phyloP scores from a whole-genome alignment of 2,329 filamentous ascomycete species.

The Didymella exigua region DNA sequence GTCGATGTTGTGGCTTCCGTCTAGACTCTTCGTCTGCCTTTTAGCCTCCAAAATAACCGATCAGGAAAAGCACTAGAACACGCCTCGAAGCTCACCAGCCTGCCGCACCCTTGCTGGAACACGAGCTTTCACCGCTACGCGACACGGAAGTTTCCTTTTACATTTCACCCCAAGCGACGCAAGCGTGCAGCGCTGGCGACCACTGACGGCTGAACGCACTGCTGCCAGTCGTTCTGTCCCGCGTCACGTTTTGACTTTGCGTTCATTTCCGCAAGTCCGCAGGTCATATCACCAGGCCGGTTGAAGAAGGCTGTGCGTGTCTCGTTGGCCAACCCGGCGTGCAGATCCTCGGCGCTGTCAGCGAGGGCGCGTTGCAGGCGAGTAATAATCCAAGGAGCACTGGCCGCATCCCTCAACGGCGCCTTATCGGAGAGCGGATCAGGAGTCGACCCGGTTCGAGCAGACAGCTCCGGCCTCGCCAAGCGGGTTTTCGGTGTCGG shows the following conservation, averaged over 20 bases:
- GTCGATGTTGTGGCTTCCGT: background rate
- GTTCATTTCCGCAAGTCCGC: constrained; percentile 7
- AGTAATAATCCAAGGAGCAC: background rate
- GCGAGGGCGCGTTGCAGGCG: background rate
- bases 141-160: background rate
- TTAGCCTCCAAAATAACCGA: background rate
- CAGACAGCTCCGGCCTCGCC: constrained; percentile 1
- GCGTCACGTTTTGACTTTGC: background rate
- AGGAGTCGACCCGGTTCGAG: constrained; percentile 7
- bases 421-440: constrained; percentile 7
- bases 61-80: constrained; percentile 6
- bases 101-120: background rate
- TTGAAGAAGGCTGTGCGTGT: constrained; percentile 1
- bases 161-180: background rate
- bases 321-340: background rate
- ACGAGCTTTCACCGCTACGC: constrained; percentile 7
- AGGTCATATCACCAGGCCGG: background rate
- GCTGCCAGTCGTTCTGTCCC: background rate
- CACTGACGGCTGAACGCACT: constrained; percentile 1
- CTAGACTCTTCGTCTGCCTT: background rate
- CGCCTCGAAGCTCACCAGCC: background rate
- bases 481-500: constrained; percentile 10
- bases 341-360: constrained; percentile 2
- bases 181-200: no score
- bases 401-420: constrained; percentile 1